phyloP scores from a whole-genome alignment of 176 grass and related monocot species.

The Juncus inflexus region DNA sequence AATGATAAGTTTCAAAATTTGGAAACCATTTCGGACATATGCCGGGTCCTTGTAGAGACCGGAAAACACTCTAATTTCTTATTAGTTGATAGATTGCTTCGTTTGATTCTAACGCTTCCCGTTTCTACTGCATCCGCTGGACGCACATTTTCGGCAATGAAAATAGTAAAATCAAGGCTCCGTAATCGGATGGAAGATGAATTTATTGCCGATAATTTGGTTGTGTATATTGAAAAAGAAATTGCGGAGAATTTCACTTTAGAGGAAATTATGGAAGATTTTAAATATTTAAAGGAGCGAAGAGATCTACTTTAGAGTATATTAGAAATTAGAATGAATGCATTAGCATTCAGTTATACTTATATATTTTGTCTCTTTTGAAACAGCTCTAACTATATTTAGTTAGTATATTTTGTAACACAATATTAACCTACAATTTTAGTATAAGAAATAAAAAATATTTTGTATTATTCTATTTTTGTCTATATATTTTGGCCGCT shows the following conservation, averaged over 20 bases:
- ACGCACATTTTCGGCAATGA: conserved; percentile 16
- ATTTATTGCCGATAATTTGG: conserved; percentile 3
- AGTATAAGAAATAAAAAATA: too few relatives aligned
- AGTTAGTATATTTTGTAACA: too few relatives aligned
- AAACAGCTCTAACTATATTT: too few relatives aligned
- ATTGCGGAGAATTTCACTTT: neutral
- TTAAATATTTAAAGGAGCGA: too few relatives aligned
- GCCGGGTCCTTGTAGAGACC: neutral
- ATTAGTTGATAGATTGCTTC: conserved; percentile 23
- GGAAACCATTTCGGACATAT: conserved; percentile 1
- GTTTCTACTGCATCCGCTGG: conserved; percentile 16
- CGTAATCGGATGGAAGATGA: conserved; percentile 6
- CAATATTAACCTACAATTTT: too few relatives aligned
- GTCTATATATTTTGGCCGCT: too few relatives aligned
- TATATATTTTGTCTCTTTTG: too few relatives aligned
- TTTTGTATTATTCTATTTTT: too few relatives aligned
- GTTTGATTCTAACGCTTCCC: conserved; percentile 4
- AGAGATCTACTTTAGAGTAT: too few relatives aligned
- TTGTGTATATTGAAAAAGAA: conserved; percentile 18
- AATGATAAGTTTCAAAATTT: neutral
- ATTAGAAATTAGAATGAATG: too few relatives aligned
- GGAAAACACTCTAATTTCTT: neutral
- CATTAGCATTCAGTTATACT: too few relatives aligned
- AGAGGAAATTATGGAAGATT: conserved; percentile 5
- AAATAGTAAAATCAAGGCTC: conserved; percentile 7